Percentiles rank a stretch among this genome's conserved stretches.
Conservation (phyloP, 78 protist species). For the Guillardia theta region DNA sequence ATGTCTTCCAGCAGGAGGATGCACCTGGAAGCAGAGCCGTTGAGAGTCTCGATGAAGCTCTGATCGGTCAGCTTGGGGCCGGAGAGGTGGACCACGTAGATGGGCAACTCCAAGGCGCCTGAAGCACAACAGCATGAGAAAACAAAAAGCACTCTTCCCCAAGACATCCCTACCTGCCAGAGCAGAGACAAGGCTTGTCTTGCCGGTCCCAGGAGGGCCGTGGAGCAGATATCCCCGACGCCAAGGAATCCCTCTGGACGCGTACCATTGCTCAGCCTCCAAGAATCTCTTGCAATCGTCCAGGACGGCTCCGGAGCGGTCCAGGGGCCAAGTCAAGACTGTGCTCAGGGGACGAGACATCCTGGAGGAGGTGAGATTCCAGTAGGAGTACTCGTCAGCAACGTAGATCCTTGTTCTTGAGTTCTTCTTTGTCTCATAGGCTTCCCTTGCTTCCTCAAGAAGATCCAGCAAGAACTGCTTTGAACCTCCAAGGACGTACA, state of each 20-base stretch:
- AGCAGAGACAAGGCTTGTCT: constrained; percentile 45
- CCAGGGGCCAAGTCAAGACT: too few relatives aligned
- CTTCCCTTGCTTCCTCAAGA: background rate
- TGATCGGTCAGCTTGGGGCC: background rate
- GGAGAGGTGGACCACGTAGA: background rate
- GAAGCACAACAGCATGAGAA: too few relatives aligned
- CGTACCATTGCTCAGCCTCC: background rate
- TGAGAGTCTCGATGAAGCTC: background rate
- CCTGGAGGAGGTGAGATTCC: background rate
- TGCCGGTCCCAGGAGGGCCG: constrained; percentile 94
- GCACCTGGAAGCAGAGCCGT: background rate
- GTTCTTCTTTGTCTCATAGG: background rate
- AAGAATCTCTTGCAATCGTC: too few relatives aligned
- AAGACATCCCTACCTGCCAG: too few relatives aligned
- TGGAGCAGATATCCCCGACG: constrained; percentile 88
- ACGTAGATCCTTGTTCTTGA: background rate
- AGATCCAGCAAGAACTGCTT: background rate
- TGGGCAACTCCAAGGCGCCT: background rate
- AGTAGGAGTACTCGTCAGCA: background rate
- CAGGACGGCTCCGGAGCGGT: too few relatives aligned
- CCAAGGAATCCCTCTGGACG: constrained; percentile 83
- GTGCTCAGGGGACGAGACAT: background rate
- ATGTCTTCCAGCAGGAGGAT: constrained; percentile 7
- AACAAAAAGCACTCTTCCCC: too few relatives aligned
- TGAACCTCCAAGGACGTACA: background rate